A percentile compares a stretch with the other conserved stretches of the same genome.
These are phyloP conservation scores for Boletus calvinii DNA, from an alignment of 1,284 basidiomycete genomes.

Conservation along the genomic window DNA sequence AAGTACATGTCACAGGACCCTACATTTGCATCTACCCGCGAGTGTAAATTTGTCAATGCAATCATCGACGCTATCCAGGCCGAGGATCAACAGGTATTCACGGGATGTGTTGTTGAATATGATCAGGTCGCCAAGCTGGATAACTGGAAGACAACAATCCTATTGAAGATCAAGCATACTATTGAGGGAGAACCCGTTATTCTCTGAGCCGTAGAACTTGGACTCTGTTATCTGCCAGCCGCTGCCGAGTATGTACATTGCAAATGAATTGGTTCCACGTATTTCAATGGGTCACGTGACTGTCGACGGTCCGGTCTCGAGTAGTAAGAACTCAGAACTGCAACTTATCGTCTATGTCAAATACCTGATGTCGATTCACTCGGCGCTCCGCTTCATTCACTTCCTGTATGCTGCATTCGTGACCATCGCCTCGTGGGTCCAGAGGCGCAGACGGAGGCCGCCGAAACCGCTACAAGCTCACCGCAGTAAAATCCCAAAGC, in stretches of 20 bases:
- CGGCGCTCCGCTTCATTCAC: conserved; percentile 55
- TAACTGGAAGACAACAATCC: conserved; percentile 90
- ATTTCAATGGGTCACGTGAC: conserved; percentile 14
- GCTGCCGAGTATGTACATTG: background rate
- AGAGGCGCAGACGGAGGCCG: conserved; percentile 32
- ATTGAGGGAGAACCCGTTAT: conserved; percentile 63
- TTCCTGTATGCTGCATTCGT: conserved; percentile 50
- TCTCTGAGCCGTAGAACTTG: conserved; percentile 20
- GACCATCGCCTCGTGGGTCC: conserved; percentile 41
- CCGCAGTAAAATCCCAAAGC: conserved; percentile 57
- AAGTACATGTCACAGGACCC: conserved; percentile 78
- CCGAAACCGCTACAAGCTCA: conserved; percentile 49
- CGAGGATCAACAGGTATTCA: conserved; percentile 79
- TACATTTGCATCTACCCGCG: conserved; percentile 82
- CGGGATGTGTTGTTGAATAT: conserved; percentile 78
- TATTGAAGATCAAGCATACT: conserved; percentile 84
- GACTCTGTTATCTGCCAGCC: background rate
- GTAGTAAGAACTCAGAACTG: too few relatives aligned
- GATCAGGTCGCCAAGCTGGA: conserved; percentile 90
- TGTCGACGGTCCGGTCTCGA: too few relatives aligned
- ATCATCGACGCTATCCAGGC: conserved; percentile 79
- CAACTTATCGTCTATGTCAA: conserved; percentile 12
- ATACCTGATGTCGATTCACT: conserved; percentile 37
- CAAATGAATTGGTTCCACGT: conserved; percentile 21
- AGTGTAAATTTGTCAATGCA: conserved; percentile 82